Conservation (phyloP, 306 rosid species). For the Neltuma alba region DNA sequence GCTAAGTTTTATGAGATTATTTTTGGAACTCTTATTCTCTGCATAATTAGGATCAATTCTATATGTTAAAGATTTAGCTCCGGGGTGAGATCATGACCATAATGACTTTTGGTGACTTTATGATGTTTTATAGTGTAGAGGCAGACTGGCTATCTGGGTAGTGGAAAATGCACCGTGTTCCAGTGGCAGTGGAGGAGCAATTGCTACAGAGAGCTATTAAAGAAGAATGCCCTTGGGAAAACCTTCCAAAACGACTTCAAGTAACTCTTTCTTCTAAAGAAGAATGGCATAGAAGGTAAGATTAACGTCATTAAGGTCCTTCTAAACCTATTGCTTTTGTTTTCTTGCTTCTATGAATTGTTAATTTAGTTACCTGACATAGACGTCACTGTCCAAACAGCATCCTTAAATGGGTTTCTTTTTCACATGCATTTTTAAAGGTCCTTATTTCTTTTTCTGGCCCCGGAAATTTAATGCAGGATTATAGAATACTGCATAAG, state of each 20-base stretch:
- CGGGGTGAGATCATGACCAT: background rate
- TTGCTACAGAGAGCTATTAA: constrained; percentile 74
- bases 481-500: too few species aligned
- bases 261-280: constrained; percentile 77
- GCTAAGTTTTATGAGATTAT: background rate
- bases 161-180: constrained; percentile 74
- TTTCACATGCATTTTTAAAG: constrained; percentile 12
- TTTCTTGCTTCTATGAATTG: background rate
- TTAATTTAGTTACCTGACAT: constrained; percentile 1
- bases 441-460: constrained; percentile 9
- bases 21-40: background rate
- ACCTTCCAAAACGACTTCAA: constrained; percentile 88
- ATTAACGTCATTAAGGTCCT: constrained; percentile 2
- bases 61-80: background rate
- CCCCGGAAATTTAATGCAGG: too few species aligned
- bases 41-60: constrained; percentile 6
- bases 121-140: constrained; percentile 21
- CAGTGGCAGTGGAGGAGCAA: constrained; percentile 81
- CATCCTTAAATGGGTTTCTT: constrained; percentile 16
- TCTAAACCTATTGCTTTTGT: background rate
- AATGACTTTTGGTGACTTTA: constrained; percentile 10
- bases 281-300: constrained; percentile 93
- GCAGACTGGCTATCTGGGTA: constrained; percentile 28
- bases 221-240: constrained; percentile 97
- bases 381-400: background rate